Evolutionary conservation across 2,329 filamentous ascomycete species (phyloP).

Genomic region (Orbilia brochopaga): DNA sequence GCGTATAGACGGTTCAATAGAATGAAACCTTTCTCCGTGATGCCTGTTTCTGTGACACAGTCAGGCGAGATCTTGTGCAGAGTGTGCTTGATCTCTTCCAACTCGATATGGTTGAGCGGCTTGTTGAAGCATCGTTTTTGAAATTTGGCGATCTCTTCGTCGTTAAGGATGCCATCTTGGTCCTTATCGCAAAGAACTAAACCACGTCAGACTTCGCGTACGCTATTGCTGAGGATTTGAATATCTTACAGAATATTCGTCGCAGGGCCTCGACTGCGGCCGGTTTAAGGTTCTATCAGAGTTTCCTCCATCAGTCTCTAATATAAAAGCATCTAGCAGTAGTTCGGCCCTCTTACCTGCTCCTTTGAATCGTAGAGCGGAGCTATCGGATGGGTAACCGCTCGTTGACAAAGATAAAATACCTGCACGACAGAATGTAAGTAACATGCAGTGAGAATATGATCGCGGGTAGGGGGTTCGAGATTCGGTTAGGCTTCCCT

Average conservation of each 20-base stretch:
- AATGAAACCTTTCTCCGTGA: conserved; percentile 82
- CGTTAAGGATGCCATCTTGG: conserved; percentile 89
- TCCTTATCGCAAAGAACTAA: conserved; percentile 82
- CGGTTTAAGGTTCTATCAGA: conserved; percentile 74
- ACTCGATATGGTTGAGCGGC: conserved; percentile 76
- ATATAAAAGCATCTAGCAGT: conserved; percentile 17
- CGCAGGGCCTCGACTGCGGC: conserved; percentile 84
- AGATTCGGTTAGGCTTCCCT: conserved; percentile 33
- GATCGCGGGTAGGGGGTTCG: not conserved
- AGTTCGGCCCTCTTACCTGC: conserved; percentile 52
- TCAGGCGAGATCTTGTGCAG: conserved; percentile 73
- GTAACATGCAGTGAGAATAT: no score
- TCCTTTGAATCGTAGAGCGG: conserved; percentile 98
- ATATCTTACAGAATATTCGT: conserved; percentile 76
- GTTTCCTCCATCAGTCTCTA: not conserved
- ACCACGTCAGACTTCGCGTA: not conserved
- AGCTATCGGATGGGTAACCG: conserved; percentile 94
- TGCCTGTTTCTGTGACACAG: conserved; percentile 71
- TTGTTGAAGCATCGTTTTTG: conserved; percentile 85
- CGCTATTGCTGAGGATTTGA: not conserved
- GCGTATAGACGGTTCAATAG: conserved; percentile 94
- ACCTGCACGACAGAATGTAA: no score
- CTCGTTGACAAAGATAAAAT: conserved; percentile 97
- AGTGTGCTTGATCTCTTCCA: conserved; percentile 88
- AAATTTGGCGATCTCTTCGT: conserved; percentile 87